Conservation (phyloP, 148 eudicot genomes). For the Rhododendron ferrugineum region DNA sequence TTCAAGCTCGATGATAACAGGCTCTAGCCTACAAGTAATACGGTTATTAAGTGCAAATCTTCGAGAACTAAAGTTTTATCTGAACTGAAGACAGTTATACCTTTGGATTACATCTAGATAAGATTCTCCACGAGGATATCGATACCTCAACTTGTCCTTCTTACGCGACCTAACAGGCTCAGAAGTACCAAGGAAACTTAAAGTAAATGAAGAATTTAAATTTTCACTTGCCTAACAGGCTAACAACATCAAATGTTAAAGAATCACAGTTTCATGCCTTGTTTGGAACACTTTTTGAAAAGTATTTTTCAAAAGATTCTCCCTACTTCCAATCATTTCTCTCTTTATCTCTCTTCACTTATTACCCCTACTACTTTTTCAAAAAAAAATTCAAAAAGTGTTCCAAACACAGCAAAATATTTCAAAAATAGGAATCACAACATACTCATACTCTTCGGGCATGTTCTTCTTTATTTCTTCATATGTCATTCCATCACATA, state of each 20-base stretch:
- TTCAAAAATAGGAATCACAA: slow-evolving; percentile 7
- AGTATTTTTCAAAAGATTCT: too few relatives aligned
- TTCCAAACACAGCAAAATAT: too few relatives aligned
- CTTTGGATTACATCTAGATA: slow-evolving; percentile 98
- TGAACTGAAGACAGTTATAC: slow-evolving; percentile 26
- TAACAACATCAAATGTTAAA: not conserved
- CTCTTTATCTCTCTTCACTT: too few relatives aligned
- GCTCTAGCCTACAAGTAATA: slow-evolving; percentile 71
- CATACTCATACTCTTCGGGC: slow-evolving; percentile 95
- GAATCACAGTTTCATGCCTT: not conserved
- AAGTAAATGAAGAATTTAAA: not conserved
- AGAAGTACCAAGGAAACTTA: not conserved
- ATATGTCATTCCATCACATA: slow-evolving; percentile 97
- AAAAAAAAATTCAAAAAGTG: too few relatives aligned
- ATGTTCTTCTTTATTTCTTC: slow-evolving; percentile 90
- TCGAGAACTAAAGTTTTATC: not conserved
- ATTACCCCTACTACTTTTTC: too few relatives aligned
- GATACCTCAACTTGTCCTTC: slow-evolving; percentile 90
- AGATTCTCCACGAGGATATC: slow-evolving; percentile 99
- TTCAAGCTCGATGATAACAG: slow-evolving; percentile 97
- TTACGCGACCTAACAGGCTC: slow-evolving; percentile 58
- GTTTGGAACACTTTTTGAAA: too few relatives aligned
- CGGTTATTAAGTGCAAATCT: not conserved
- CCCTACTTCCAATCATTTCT: too few relatives aligned
- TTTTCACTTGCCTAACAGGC: not conserved